These are phyloP conservation scores for Leptographium galeiforme DNA, from an alignment of 2,329 filamentous ascomycete genomes.

Conservation along the genomic window DNA sequence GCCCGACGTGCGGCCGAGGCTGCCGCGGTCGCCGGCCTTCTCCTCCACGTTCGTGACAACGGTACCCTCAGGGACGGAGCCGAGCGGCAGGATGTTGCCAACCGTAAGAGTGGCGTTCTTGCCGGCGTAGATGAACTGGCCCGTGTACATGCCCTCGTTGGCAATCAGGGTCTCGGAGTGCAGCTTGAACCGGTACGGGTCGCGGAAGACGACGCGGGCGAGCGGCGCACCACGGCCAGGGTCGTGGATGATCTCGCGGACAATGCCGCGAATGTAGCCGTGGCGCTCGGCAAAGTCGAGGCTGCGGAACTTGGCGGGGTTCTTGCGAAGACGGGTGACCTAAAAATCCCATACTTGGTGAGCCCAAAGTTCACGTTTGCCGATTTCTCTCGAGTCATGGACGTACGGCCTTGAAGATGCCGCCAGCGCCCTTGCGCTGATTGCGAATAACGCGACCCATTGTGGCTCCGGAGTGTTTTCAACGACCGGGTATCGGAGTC, in stretches of 20 bases:
- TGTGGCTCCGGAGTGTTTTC: constrained; percentile 7
- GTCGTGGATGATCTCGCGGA: constrained; percentile 99
- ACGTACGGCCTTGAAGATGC: constrained; percentile 35
- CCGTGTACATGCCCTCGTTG: constrained; percentile 99
- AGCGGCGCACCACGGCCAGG: constrained; percentile 95
- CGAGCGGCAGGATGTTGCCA: constrained; percentile 92
- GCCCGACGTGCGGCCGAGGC: constrained; percentile 90
- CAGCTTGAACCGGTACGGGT: constrained; percentile 97
- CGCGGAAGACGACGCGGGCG: constrained; percentile 91
- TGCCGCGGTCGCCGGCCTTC: constrained; percentile 94
- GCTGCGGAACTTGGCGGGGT: constrained; percentile 81
- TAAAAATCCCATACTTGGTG: constrained; percentile 18
- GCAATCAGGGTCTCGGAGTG: constrained; percentile 99
- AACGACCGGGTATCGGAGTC: constrained; percentile 5
- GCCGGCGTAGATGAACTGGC: constrained; percentile 99
- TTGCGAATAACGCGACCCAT: constrained; percentile 38
- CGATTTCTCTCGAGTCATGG: background rate
- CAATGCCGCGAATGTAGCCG: constrained; percentile 93
- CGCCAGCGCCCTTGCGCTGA: constrained; percentile 48
- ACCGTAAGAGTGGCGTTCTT: constrained; percentile 96
- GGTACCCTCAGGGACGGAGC: constrained; percentile 95
- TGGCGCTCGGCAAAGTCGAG: constrained; percentile 96
- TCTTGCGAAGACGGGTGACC: constrained; percentile 89
- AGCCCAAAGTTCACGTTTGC: background rate
- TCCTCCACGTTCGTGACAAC: constrained; percentile 99